Evolutionary conservation across 345 rosid species (phyloP).

Genomic region (Rhodomyrtus tomentosa): DNA sequence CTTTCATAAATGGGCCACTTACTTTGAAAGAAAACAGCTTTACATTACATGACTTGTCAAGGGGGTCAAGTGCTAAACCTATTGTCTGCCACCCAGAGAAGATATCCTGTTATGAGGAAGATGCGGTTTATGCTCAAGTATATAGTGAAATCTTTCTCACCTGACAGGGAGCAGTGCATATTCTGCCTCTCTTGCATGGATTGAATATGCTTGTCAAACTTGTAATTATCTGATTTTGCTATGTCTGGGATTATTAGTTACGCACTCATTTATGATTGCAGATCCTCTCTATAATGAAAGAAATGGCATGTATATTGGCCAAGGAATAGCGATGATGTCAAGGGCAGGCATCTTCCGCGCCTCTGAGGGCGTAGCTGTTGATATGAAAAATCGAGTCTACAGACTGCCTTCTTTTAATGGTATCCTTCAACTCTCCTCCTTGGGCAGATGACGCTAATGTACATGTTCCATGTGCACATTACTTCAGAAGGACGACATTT

Average conservation of each 20-base stretch:
- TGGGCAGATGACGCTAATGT: not conserved
- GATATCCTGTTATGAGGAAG: not conserved
- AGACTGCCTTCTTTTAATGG: slow-evolving; percentile 75
- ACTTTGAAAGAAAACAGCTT: not conserved
- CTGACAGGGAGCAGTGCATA: not conserved
- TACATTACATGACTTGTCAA: not conserved
- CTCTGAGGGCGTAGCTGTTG: slow-evolving; percentile 72
- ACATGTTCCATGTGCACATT: not conserved
- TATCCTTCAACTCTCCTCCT: slow-evolving; percentile 14
- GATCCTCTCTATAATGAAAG: slow-evolving; percentile 74
- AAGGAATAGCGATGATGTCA: slow-evolving; percentile 80
- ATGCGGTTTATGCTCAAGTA: not conserved
- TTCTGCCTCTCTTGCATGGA: not conserved
- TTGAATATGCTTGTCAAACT: not conserved
- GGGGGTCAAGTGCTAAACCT: not conserved
- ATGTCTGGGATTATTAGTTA: not conserved
- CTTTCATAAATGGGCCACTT: not conserved
- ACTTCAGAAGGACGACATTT: not conserved
- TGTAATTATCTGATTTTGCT: not conserved
- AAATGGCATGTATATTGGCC: slow-evolving; percentile 80
- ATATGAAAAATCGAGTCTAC: slow-evolving; percentile 67
- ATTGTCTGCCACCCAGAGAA: not conserved
- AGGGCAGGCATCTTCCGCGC: slow-evolving; percentile 93
- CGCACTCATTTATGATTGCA: slow-evolving; percentile 12
- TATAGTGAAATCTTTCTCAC: not conserved